Percentiles rank a stretch among this genome's conserved stretches.
Evolutionary conservation across 306 rosid species (phyloP).

Genomic region (Ormosia semicastrata): DNA sequence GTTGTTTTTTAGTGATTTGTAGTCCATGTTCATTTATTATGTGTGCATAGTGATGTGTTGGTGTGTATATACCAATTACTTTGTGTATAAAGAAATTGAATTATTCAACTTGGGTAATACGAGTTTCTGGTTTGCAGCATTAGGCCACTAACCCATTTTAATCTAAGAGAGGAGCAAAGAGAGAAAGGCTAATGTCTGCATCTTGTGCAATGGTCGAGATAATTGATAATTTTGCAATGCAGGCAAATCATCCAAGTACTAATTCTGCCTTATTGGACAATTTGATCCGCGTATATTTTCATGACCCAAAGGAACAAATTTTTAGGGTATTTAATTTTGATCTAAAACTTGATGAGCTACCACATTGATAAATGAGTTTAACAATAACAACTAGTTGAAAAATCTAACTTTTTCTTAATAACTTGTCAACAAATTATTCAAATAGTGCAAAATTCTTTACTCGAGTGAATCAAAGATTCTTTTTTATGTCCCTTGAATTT

Average conservation of each 20-base stretch:
- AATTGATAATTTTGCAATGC: background rate
- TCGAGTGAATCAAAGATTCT: no score
- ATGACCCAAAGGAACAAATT: background rate
- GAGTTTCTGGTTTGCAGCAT: constrained; percentile 1
- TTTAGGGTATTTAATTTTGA: background rate
- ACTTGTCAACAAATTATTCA: background rate
- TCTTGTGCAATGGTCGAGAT: background rate
- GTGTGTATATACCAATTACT: constrained; percentile 38
- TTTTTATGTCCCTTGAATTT: no score
- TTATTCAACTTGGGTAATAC: constrained; percentile 29
- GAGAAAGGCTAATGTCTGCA: background rate
- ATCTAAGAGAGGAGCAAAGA: background rate
- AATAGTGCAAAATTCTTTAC: background rate
- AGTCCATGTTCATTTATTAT: constrained; percentile 28
- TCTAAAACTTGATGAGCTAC: background rate
- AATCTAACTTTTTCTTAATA: background rate
- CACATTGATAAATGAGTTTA: background rate
- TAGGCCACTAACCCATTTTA: background rate
- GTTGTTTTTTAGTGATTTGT: constrained; percentile 22
- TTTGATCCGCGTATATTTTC: background rate
- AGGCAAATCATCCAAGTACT: background rate
- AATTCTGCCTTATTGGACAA: background rate
- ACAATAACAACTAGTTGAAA: background rate
- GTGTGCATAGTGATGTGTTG: constrained; percentile 36
- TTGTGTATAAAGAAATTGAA: constrained; percentile 5